These are phyloP conservation scores for Nakazawaea molendinolei DNA, from an alignment of 805 yeast genomes.

Conservation along the genomic window DNA sequence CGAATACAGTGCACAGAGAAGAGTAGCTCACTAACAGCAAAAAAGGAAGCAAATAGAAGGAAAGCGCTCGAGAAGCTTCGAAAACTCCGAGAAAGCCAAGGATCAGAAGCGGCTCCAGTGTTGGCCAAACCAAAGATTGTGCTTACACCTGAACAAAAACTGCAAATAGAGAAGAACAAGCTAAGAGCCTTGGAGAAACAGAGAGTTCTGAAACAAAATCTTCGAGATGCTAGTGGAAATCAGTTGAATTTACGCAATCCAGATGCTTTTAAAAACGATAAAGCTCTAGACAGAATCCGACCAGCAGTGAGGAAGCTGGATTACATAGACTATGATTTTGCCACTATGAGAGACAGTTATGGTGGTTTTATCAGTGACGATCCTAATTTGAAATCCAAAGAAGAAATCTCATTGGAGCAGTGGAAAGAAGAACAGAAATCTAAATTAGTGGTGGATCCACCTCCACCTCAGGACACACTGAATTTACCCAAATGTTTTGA, in stretches of 20 bases:
- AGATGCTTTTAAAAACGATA: slow-evolving; percentile 6
- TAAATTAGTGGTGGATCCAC: slow-evolving; percentile 41
- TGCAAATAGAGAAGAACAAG: slow-evolving; percentile 45
- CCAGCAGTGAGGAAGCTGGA: slow-evolving; percentile 54
- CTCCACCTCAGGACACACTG: slow-evolving; percentile 68
- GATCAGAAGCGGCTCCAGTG: slow-evolving; percentile 11
- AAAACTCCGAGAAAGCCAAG: too few relatives aligned
- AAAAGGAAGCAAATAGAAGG: slow-evolving; percentile 56
- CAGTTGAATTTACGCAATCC: neutral
- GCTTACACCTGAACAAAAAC: slow-evolving; percentile 42
- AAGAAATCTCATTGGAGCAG: slow-evolving; percentile 40
- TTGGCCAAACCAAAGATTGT: slow-evolving; percentile 17
- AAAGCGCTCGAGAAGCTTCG: slow-evolving; percentile 51
- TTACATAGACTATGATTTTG: slow-evolving; percentile 79
- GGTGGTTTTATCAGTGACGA: slow-evolving; percentile 74
- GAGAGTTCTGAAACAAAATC: slow-evolving; percentile 12
- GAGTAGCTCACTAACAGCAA: slow-evolving; percentile 1
- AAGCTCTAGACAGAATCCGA: slow-evolving; percentile 22
- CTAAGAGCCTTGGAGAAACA: slow-evolving; percentile 40
- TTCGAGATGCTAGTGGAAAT: slow-evolving; percentile 18
- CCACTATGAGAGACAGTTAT: slow-evolving; percentile 80
- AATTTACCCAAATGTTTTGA: slow-evolving; percentile 80
- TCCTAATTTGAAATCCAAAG: slow-evolving; percentile 16
- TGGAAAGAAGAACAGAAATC: slow-evolving; percentile 51
- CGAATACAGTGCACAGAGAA: too few relatives aligned